phyloP scores from a whole-genome alignment of 345 rosid species.

The Draba incana region DNA sequence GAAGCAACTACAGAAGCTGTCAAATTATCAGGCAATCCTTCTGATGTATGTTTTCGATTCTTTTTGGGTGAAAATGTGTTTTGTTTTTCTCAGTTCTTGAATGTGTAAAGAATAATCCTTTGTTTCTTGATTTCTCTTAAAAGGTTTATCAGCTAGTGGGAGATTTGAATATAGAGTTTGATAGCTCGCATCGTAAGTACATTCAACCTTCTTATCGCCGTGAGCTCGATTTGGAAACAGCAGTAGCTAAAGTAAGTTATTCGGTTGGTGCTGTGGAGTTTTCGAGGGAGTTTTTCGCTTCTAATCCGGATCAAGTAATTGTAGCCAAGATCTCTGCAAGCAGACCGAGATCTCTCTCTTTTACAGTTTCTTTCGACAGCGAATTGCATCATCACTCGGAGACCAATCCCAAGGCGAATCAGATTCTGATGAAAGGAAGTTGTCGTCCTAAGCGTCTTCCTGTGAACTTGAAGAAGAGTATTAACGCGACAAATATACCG shows the following conservation, averaged over 20 bases:
- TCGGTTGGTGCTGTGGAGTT: conserved; percentile 60
- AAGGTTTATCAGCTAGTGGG: conserved; percentile 89
- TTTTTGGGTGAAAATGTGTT: neutral
- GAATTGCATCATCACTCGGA: conserved; percentile 57
- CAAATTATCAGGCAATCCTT: conserved; percentile 60
- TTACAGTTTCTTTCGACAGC: conserved; percentile 66
- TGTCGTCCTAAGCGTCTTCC: conserved; percentile 75
- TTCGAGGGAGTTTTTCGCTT: conserved; percentile 74
- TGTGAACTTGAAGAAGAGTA: conserved; percentile 44
- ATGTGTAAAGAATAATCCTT: conserved; percentile 14
- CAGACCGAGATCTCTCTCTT: conserved; percentile 67
- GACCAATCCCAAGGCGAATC: conserved; percentile 50
- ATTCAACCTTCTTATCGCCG: conserved; percentile 66
- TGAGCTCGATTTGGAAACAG: conserved; percentile 88
- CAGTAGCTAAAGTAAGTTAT: conserved; percentile 70
- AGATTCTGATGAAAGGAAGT: conserved; percentile 66
- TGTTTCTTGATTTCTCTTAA: conserved; percentile 24
- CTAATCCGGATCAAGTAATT: conserved; percentile 70
- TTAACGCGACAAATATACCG: conserved; percentile 38
- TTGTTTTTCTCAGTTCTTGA: conserved; percentile 13
- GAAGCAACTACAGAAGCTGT: conserved; percentile 75
- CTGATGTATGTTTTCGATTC: conserved; percentile 58
- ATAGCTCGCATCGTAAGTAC: conserved; percentile 67
- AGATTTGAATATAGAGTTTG: conserved; percentile 79
- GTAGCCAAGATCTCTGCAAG: conserved; percentile 67